Conservation (phyloP, 2,329 filamentous ascomycete species). For the Whalleya microplaca region DNA sequence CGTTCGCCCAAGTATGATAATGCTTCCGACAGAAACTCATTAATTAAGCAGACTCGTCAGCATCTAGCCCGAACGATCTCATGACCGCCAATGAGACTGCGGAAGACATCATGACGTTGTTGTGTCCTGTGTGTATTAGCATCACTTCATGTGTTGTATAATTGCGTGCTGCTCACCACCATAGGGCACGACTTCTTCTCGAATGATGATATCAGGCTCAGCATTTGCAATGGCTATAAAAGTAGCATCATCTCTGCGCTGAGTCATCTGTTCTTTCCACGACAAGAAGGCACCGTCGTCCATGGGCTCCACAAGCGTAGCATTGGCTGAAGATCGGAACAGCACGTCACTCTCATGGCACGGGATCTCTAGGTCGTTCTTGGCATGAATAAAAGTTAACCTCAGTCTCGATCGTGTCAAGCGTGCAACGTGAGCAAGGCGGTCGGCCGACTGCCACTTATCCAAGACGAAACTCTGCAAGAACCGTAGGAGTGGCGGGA, state of each 20-base stretch:
- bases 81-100: constrained; percentile 67
- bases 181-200: constrained; percentile 58
- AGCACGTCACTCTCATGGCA: constrained; percentile 69
- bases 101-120: constrained; percentile 67
- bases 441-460: constrained; percentile 73
- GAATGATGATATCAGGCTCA: constrained; percentile 51
- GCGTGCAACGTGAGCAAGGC: constrained; percentile 62
- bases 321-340: constrained; percentile 62
- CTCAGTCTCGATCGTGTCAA: constrained; percentile 59
- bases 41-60: background rate
- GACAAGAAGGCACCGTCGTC: constrained; percentile 44
- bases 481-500: constrained; percentile 65
- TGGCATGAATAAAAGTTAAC: constrained; percentile 77
- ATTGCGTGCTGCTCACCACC: constrained; percentile 50
- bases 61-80: constrained; percentile 59
- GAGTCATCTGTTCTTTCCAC: constrained; percentile 51
- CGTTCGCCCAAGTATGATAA: background rate
- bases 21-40: background rate
- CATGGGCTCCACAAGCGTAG: constrained; percentile 44
- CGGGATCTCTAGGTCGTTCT: constrained; percentile 81
- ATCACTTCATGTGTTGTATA: background rate
- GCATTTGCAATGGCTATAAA: constrained; percentile 52
- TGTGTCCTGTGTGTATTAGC: constrained; percentile 59
- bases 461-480: constrained; percentile 72
- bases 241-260: constrained; percentile 48